Base-by-base conservation (phyloP, 768 basidiomycete species). In the Chiua virens region DNA sequence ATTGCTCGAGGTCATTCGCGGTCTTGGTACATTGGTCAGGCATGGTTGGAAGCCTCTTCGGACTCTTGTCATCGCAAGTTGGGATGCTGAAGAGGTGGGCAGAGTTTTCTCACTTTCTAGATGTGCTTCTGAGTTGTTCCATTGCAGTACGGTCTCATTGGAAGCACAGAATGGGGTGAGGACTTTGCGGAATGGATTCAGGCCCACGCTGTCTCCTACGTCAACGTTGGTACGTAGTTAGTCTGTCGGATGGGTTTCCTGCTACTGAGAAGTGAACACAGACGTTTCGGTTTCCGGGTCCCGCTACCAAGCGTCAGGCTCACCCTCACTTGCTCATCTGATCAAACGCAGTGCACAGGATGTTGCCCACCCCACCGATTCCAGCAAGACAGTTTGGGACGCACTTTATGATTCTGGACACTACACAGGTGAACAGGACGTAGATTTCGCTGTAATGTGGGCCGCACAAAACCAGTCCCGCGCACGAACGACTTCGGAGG, bases 111-210 rank as follows among this genome's bases (percentile, higher is more conserved):
- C 2, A 17, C 37, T 21, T 17, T 32, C 15, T 20, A 41, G 2
- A 5, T 44, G 17, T 23, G 15, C 8, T 39, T 22, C 39, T 53
- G 47, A 28, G 21, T 30, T 41, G 30, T 28, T 46, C 22, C 21
- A 28, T 30, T 48, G 8, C n/a, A 79, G 77, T 79, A 80, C 47
- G 89, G 89, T 22, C 76, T 92, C 37, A 65, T 91, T 34, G 95
- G 95, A 23, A 89, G 86, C 61, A 95, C 91, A 4, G 94, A 98
- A 69, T 96, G 87, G 81, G 92, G 85, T 9, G 95, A 97, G 68
- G 96, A 98, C 66, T 98, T 96, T 64, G 69, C 83, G 0, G 75
- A 80, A 20, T 95, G 87, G 82, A 81, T 98, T 38, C 76, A 80
- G 21, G 73, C 84, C 23, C 80, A 95, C 54, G 88, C 86, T 39